A percentile compares a stretch with the other conserved stretches of the same genome.
phyloP scores from a whole-genome alignment of 768 basidiomycete genomes.

The Suillus plorans region DNA sequence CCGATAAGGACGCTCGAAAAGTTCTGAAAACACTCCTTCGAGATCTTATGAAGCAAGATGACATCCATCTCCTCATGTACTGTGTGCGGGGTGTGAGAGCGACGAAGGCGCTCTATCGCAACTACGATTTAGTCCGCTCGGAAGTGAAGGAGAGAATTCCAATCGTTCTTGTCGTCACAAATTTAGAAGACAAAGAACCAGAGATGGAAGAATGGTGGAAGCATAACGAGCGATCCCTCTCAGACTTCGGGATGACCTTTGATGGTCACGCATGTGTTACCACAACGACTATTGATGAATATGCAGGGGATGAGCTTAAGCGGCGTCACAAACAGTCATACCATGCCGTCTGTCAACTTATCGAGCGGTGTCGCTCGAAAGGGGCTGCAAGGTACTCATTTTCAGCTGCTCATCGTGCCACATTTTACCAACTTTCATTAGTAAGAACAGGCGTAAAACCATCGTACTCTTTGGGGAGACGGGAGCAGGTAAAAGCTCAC shows the following conservation, averaged over 20 bases:
- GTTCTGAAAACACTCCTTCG: slow-evolving; percentile 33
- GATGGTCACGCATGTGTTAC: slow-evolving; percentile 39
- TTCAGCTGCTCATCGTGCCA: too few relatives aligned
- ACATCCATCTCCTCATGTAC: slow-evolving; percentile 33
- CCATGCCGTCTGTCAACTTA: slow-evolving; percentile 2
- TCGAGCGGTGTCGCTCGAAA: neutral
- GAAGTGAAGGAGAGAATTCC: slow-evolving; percentile 28
- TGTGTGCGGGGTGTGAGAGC: slow-evolving; percentile 32
- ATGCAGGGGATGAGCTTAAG: neutral
- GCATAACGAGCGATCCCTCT: slow-evolving; percentile 32
- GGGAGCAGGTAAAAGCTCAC: slow-evolving; percentile 30
- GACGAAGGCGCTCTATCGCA: slow-evolving; percentile 23
- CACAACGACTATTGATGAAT: neutral
- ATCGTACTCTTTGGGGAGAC: slow-evolving; percentile 9
- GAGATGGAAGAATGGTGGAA: slow-evolving; percentile 41
- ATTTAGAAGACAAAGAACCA: slow-evolving; percentile 32
- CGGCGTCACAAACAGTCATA: slow-evolving; percentile 9
- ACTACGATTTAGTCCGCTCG: slow-evolving; percentile 31
- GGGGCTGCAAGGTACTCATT: too few relatives aligned
- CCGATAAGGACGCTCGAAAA: slow-evolving; percentile 22
- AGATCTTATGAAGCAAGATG: slow-evolving; percentile 22
- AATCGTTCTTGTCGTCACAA: slow-evolving; percentile 32
- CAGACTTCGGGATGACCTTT: slow-evolving; percentile 35
- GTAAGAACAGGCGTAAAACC: neutral
- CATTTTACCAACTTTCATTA: too few relatives aligned